Conservation (phyloP, 768 basidiomycete genomes). For the Serendipita indica region DNA sequence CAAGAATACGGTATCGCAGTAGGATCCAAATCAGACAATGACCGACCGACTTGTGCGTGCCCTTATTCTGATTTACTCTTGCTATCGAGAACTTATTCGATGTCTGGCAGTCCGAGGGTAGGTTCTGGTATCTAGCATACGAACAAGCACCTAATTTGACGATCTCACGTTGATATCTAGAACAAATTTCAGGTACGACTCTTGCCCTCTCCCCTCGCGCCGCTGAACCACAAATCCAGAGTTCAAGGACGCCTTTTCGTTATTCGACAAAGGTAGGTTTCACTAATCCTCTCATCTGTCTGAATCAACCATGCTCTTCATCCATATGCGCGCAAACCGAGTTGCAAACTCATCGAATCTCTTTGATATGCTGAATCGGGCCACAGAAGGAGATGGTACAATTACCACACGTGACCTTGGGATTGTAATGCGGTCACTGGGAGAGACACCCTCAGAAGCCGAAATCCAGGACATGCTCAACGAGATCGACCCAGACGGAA, state of each 20-base stretch:
- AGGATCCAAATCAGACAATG: conserved; percentile 25
- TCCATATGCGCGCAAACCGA: not conserved
- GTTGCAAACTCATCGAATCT: not conserved
- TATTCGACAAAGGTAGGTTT: conserved; percentile 82
- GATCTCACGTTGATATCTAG: conserved; percentile 28
- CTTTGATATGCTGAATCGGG: too few species aligned
- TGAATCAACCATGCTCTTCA: too few species aligned
- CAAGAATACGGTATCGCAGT: not conserved
- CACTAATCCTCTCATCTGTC: conserved; percentile 13
- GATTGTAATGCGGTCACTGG: conserved; percentile 84
- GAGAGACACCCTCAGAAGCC: conserved; percentile 84
- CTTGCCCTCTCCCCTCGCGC: not conserved
- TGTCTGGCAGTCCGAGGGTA: not conserved
- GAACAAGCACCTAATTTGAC: too few species aligned
- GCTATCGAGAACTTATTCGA: not conserved
- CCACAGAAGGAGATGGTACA: conserved; percentile 75
- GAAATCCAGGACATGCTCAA: conserved; percentile 93
- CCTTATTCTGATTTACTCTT: not conserved
- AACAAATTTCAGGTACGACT: conserved; percentile 78
- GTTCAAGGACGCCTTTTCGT: conserved; percentile 97
- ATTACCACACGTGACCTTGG: conserved; percentile 85
- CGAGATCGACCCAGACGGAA: conserved; percentile 81
- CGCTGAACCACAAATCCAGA: conserved; percentile 32
- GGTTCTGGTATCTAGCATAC: too few species aligned
- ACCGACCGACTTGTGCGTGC: conserved; percentile 39